Evolutionary conservation across 345 rosid genomes (phyloP).

Genomic region (Populus ilicifolia): DNA sequence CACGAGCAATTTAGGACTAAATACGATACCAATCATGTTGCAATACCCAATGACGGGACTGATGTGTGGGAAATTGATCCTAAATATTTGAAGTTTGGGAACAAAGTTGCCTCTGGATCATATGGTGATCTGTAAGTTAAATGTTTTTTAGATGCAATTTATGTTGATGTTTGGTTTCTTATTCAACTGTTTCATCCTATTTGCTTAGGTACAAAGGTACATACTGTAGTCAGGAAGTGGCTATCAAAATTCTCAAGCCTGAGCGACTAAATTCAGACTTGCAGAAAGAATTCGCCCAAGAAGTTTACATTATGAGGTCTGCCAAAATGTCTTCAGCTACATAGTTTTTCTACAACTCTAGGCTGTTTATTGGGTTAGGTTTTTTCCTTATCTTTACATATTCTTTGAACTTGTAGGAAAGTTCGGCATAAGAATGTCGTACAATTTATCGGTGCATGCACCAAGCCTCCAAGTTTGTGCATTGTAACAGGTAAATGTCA

Average conservation of each 20-base stretch:
- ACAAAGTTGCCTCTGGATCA: constrained; percentile 90
- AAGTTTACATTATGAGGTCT: constrained; percentile 95
- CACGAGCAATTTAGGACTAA: constrained; percentile 29
- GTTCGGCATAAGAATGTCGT: constrained; percentile 95
- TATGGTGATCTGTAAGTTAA: constrained; percentile 92
- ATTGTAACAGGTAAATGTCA: constrained; percentile 72
- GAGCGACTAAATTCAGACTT: constrained; percentile 79
- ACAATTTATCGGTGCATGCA: constrained; percentile 97
- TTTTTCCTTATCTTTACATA: neutral
- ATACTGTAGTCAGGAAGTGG: constrained; percentile 94
- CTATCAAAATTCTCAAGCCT: constrained; percentile 89
- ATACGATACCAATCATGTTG: constrained; percentile 44
- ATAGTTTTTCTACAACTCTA: neutral
- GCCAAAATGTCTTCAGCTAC: constrained; percentile 11
- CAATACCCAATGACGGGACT: constrained; percentile 87
- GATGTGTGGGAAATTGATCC: constrained; percentile 98
- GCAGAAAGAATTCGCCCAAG: constrained; percentile 94
- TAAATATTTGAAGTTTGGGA: constrained; percentile 58
- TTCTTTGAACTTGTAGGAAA: constrained; percentile 55
- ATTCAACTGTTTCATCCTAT: constrained; percentile 1
- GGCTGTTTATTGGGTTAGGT: neutral
- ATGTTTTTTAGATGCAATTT: constrained; percentile 6
- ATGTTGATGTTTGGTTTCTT: neutral
- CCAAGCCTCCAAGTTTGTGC: constrained; percentile 87
- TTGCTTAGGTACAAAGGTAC: constrained; percentile 81